Evolutionary conservation across 805 yeast species (phyloP), one percentile per base, ranked within the genome.

Genomic region (Torulaspora gathmanii): DNA sequence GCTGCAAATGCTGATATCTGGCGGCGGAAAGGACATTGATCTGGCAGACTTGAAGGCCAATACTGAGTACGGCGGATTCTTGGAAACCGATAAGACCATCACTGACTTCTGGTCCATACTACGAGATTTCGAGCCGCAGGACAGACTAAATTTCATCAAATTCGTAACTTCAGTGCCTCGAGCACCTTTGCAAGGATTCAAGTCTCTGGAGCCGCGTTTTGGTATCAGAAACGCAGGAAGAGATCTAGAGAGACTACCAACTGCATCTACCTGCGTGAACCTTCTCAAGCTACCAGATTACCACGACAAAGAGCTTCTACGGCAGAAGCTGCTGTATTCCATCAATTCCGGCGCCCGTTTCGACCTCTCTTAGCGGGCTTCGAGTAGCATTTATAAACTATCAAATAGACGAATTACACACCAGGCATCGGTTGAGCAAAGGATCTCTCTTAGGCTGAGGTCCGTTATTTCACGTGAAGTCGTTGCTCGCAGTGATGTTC

Each of bases 251-350:
- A 68, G 95, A 25, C 69, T 93, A 31, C 99, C 99, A 0, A 87
- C 97, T 0, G 85, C 98, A 0, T 80, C 96, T 0, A 93, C 99
- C 0, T 93, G 99, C 71, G 86, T 89, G 25, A 93, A 93, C 59
- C 65, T 93, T 46, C 69, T 93, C 49, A 89, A 84, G 57, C 64
- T 93, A 22, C 99, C 99, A 0, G 84, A 89, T 60, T 93, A 93
- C 63, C 67, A 70, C 52, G 69, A 83, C 53, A 83, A 80, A 56
- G 63, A 70, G 33, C 20, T 74, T 2, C 66, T 93, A 34, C 73
- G 73, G 45, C 67, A 74, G 34, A 90, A 89, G 61, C 65, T 91
- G 42, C 60, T 88, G 19, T 87, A 84, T 61, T 80, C 96, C 1
- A 89, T 93, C 40, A 78, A 80, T 45, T 73, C 90, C 0, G 88